These are phyloP conservation scores for Byssoonygena ceratinophila DNA, from an alignment of 2,329 filamentous ascomycete genomes.

Conservation along the genomic window DNA sequence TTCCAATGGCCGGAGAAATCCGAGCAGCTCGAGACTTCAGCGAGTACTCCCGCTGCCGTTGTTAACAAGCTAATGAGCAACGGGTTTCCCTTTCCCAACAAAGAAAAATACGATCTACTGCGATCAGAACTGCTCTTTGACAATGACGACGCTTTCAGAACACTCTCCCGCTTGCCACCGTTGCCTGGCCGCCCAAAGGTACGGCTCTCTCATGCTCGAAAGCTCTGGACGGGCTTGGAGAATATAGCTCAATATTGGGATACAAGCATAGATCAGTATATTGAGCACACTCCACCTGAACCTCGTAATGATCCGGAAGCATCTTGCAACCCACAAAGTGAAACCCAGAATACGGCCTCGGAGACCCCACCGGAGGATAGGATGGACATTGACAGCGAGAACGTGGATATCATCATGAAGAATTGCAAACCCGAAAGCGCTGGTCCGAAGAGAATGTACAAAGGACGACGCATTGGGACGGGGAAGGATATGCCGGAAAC, in stretches of 20 bases:
- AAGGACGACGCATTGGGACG: constrained; percentile 47
- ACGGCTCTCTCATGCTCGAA: constrained; percentile 46
- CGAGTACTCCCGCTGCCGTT: constrained; percentile 20
- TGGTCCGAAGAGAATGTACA: constrained; percentile 36
- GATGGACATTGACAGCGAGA: constrained; percentile 16
- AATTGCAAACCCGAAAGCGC: constrained; percentile 1
- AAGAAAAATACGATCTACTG: constrained; percentile 40
- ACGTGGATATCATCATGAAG: constrained; percentile 14
- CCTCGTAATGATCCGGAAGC: neutral
- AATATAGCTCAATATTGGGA: constrained; percentile 55
- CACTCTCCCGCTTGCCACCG: constrained; percentile 41
- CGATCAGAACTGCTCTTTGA: constrained; percentile 44
- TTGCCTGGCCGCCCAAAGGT: constrained; percentile 38
- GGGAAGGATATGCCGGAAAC: constrained; percentile 50
- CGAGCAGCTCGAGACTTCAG: constrained; percentile 22
- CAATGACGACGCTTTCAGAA: constrained; percentile 50
- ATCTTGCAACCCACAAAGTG: neutral
- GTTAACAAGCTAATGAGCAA: constrained; percentile 35
- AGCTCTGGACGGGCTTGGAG: constrained; percentile 51
- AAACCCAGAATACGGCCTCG: constrained; percentile 13
- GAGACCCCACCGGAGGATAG: constrained; percentile 11
- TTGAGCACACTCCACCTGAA: constrained; percentile 28
- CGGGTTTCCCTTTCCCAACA: constrained; percentile 39
- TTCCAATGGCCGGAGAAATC: constrained; percentile 28
- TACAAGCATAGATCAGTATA: constrained; percentile 47